A percentile compares a stretch with the other conserved stretches of the same genome.
These are phyloP conservation scores for Phytophthora capsici DNA, from an alignment of 352 stramenopile genomes.

Conservation along the genomic window DNA sequence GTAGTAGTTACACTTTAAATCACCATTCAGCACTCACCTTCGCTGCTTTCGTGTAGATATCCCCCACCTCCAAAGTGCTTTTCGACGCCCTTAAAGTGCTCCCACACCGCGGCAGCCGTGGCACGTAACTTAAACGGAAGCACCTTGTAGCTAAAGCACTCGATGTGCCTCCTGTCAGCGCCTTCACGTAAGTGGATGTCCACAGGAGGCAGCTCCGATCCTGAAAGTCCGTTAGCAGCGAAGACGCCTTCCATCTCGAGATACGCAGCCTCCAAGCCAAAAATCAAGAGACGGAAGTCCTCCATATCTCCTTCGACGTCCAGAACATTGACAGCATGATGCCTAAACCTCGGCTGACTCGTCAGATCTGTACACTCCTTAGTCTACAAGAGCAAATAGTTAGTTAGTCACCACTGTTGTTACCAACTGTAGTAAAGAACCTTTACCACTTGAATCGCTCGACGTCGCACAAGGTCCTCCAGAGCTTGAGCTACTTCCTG, in stretches of 20 bases:
- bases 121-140: constrained; percentile 35
- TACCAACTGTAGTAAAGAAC: background rate
- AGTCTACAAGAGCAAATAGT: background rate
- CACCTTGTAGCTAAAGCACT: constrained; percentile 36
- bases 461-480: background rate
- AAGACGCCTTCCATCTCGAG: constrained; percentile 26
- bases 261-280: constrained; percentile 13
- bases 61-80: constrained; percentile 28
- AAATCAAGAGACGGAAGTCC: constrained; percentile 23
- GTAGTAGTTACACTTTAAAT: too few relatives aligned
- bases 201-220: constrained; percentile 12
- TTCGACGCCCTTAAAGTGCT: constrained; percentile 29
- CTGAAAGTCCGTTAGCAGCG: constrained; percentile 18
- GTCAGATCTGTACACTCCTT: background rate
- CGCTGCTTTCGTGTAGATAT: constrained; percentile 26
- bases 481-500: background rate
- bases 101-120: constrained; percentile 23
- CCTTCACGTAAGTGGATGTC: constrained; percentile 26
- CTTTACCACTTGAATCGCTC: background rate
- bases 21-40: constrained; percentile 13
- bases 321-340: background rate
- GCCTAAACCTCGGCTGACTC: background rate
- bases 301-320: constrained; percentile 5
- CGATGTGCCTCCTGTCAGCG: constrained; percentile 19
- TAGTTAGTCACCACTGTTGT: background rate